Base-by-base conservation (phyloP, 139 green algal genomes). In the Diplosphaera chodatii region DNA sequence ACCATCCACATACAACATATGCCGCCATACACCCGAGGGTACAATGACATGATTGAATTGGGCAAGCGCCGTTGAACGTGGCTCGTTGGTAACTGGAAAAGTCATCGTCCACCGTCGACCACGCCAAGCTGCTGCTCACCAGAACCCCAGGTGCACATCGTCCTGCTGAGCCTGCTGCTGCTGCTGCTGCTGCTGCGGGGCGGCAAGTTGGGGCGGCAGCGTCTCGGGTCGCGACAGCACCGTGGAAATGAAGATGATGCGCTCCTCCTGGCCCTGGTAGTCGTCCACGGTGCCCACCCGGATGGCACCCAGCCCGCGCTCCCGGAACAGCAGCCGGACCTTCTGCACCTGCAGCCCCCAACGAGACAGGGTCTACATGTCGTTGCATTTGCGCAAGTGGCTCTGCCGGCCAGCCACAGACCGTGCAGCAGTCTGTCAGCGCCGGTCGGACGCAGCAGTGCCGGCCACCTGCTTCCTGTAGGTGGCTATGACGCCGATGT, bases 211-310 rank as follows among this genome's bases (percentile, higher is more conserved):
- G 27, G 59, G 63, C 18, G 79, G 81, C 70, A 85, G 72, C 0
- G 80, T 84, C 56, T 83, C 76, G 21, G 67, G 78, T 63, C 55
- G 48, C 2, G 76, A 82, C 28, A 88, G 71, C 56, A 93, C 88
- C 1, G 91, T 96, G 31, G 74, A 86, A 40, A 97, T 92, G 81
- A 97, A 89, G 64, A 97, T 87, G 70, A 93, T 77, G 10, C 80
- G 64, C 62, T 87, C 82, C 81, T 97, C 92, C 78, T 87, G 81
- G 8, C 83, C 87, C 59, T 96, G 87, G 74, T 91, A 90, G 75
- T 97, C 86, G 67, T 94, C 88, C 64, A 96, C 86, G 13, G 82
- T 92, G 18, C 90, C 85, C 32, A 96, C 91, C 1, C 89, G 81
- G 21, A 96, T 83, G 0, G 78, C 74, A 8, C 76, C 78, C 33